Evolutionary conservation across 495 filamentous ascomycete genomes (phyloP).

Genomic region (Acidiella bohemica): DNA sequence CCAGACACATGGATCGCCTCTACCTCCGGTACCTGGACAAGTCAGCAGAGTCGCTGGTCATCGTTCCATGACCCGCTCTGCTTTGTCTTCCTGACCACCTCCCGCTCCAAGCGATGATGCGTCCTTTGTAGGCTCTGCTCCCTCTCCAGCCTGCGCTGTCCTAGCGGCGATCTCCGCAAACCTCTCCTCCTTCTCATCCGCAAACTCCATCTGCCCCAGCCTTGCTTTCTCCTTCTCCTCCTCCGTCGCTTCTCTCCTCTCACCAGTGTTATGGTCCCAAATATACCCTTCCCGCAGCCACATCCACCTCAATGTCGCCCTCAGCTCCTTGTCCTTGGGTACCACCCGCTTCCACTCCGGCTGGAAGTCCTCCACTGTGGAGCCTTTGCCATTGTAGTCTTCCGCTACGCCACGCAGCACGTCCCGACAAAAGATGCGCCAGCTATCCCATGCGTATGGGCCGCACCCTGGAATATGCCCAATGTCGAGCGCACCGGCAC

Average conservation of each 20-base stretch:
- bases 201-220: conserved; percentile 15
- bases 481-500: conserved; percentile 59
- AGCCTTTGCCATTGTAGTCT: conserved; percentile 45
- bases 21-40: too few species aligned
- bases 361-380: conserved; percentile 22
- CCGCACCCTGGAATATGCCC: conserved; percentile 74
- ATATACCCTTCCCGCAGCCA: conserved; percentile 77
- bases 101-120: too few species aligned
- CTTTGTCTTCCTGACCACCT: too few species aligned
- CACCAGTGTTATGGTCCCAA: conserved; percentile 64
- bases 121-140: too few species aligned
- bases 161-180: conserved; percentile 7
- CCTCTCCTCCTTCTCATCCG: conserved; percentile 9
- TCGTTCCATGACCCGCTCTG: too few species aligned
- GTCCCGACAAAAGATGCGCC: conserved; percentile 89
- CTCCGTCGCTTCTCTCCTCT: conserved; percentile 31
- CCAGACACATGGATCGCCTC: too few species aligned
- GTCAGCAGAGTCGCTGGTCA: too few species aligned
- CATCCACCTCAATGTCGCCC: conserved; percentile 77
- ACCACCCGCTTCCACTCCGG: conserved; percentile 78
- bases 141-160: too few species aligned
- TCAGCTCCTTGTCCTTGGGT: conserved; percentile 76
- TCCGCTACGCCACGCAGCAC: conserved; percentile 47
- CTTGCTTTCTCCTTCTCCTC: conserved; percentile 17
- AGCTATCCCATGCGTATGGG: conserved; percentile 77